Evolutionary conservation across 192 early-diverging fungal genomes (phyloP), one percentile per base, ranked within the genome.

Genomic region (Chytriomyces confervae): DNA sequence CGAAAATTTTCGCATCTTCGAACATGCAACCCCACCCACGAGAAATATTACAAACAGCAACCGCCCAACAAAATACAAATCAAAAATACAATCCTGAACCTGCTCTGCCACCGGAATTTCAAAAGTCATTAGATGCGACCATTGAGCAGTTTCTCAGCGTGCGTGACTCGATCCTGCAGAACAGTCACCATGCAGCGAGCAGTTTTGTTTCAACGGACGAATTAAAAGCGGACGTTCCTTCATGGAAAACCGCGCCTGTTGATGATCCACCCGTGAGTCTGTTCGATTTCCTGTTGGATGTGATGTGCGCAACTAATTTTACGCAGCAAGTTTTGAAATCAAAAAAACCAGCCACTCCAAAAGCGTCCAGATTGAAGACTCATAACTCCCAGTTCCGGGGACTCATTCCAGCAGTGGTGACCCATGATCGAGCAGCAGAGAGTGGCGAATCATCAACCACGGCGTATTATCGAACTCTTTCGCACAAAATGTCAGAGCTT

Each of bases 111-210:
- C 53, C 53, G 53, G 53, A 61, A 49, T 18, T 73, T 27, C 72
- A 63, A 45, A 61, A 45, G n/a, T 61, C 72, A 18, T n/a, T 73
- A 5, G 61, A 73, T 45, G 9, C 50, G 1, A 62, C 72, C 10
- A 73, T 73, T 3, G 60, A 73, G 7, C 72, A 73, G 46, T 73
- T 73, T 45, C 60, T 62, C 1, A 7, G 62, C 8, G 47, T 62
- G 1, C 23, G 61, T 13, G 72, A 73, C 72, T 11, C 7, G n/a
- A 73, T 73, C 16, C 44, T 73, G 7, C 16, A 20, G 53, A 57
- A 57, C 53, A 3, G 53, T 57, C 1, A 18, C 53, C 1, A 57
- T 57, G 1, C 53, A 20, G 53, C 53, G 20, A 0, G 20, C 11
- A 57, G 53, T 20, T 1, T 1, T 3, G 3, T 36, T 36, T 36